A percentile compares a stretch with the other conserved stretches of the same genome.
Evolutionary conservation across 331 rosid species (phyloP).

Genomic region (Rhamnella rubrinervis): DNA sequence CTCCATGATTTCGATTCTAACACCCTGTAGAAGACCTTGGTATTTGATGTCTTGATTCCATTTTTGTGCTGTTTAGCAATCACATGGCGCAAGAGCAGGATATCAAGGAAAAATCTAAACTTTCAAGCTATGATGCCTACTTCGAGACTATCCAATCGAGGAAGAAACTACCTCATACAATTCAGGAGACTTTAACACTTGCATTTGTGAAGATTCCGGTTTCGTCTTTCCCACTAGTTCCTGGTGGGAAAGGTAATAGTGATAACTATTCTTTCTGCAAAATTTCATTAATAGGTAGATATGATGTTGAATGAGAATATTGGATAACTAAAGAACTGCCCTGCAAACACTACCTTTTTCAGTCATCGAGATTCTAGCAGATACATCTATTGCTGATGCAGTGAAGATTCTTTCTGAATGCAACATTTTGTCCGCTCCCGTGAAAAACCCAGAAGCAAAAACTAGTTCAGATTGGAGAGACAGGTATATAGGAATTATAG

Average conservation of each 20-base stretch:
- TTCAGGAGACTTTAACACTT: constrained; percentile 69
- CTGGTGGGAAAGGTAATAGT: constrained; percentile 72
- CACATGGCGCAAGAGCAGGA: constrained; percentile 55
- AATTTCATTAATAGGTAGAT: constrained; percentile 13
- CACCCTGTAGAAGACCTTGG: not conserved
- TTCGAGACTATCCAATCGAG: constrained; percentile 66
- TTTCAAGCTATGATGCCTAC: constrained; percentile 64
- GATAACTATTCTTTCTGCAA: not conserved
- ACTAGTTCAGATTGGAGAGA: constrained; percentile 63
- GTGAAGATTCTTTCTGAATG: constrained; percentile 69
- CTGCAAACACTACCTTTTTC: constrained; percentile 17
- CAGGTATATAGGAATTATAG: constrained; percentile 81
- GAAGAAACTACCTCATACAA: constrained; percentile 67
- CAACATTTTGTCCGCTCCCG: constrained; percentile 91
- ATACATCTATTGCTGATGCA: constrained; percentile 65
- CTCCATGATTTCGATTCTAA: not conserved
- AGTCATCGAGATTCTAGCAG: constrained; percentile 85
- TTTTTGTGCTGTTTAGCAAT: constrained; percentile 22
- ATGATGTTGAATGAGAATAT: not conserved
- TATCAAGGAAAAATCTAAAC: constrained; percentile 18
- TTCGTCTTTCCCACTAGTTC: constrained; percentile 76
- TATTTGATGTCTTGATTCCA: not conserved
- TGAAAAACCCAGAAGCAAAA: constrained; percentile 52
- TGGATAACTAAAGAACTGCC: constrained; percentile 14
- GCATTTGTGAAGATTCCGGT: constrained; percentile 81